Base-by-base conservation (phyloP, 164 flowering plant genomes). In the Stephania cephalantha region DNA sequence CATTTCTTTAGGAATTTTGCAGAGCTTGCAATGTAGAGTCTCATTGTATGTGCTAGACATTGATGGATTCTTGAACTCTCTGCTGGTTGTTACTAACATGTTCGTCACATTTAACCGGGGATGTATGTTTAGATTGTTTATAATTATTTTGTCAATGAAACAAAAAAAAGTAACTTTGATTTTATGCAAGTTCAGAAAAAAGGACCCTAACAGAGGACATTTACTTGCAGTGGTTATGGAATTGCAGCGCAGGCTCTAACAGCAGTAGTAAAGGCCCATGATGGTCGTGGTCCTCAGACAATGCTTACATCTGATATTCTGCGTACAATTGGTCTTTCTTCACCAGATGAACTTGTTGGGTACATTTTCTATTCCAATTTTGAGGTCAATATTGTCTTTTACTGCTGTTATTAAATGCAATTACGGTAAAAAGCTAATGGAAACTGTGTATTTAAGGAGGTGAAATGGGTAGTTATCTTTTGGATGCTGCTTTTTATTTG, bases 311-410 rank as follows among this genome's bases (percentile, higher is more conserved):
- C 44, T 75, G 79, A 84, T 64, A 87, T 95, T 72, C 79, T 93
- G 22, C 69, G 78, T 46, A 70, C 74, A 7, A 96, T 95, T 68
- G 82, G 77, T 69, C 95, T 95, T 83, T 84, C 93, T 78, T 93
- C 97, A 70, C 89, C 99, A 63, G 98, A 93, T 82, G 96, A 95
- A 83, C 83, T 95, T 46, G 93, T 95, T 61, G 97, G 99, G 99
- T 95, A 90, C 71, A 17, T 73, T 13, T 35, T 72, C 63, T 66
- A 42, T 66, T 69, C 29, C 44, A 68, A 55, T 10, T 50, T 76
- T 77, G 5, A 20, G 18, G n/a, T 61, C 66, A 61, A 25, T 7
- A 61, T 61, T 68, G 35, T 46, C 25, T 31, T 30, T 20, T n/a
- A 8, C 30, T 11, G 13, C 10, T 55, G 67, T 10, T 69, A n/a